Base-by-base conservation (phyloP, 306 rosid species). In the Prosopis cineraria region DNA sequence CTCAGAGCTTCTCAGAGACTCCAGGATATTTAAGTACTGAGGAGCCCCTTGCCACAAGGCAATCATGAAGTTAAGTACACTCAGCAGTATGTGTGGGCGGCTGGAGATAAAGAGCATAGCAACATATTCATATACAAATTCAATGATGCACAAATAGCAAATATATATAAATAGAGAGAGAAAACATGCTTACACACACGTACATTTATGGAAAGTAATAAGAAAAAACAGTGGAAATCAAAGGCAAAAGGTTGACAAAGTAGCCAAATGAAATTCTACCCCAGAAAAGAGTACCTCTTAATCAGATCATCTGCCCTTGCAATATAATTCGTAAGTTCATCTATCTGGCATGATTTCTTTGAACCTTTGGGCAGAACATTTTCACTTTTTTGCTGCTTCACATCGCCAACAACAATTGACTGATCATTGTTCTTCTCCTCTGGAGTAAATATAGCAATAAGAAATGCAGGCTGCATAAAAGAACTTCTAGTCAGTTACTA, bases 21-120 rank as follows among this genome's bases (percentile, higher is more conserved):
- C 91, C 88, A 94, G 82, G 59, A 94, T 82, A 83, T 78, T 82
- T 62, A 83, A 66, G 78, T 87, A 90, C 55, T 86, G 93, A 34
- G 88, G 78, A 70, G 95, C 96, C 66, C 90, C 91, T 87, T 94
- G 93, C 98, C 98, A 94, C 82, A 94, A 74, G 60, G 91, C 93
- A 87, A 82, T 70, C 79, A 89, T 30, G 77, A 94, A 92, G 83
- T 92, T 89, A 24, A 94, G 91, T 66, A 94, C 85, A 81, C 85
- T 83, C 77, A 89, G 89, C 77, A 92, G 90, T 45, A 90, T 73
- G 44, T 73, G 75, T 16, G 94, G 93, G 68, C 88, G 87, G 83
- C 98, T 90, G 95, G 71, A 85, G 83, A 81, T 77, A 30, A 68
- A 66, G 43, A 77, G 47, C 56, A 80, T 59, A 33, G 73, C 75